Evolutionary conservation across 495 filamentous ascomycete genomes (phyloP), one percentile per base, ranked within the genome.

Genomic region (Staphylotrichum tortipilum): DNA sequence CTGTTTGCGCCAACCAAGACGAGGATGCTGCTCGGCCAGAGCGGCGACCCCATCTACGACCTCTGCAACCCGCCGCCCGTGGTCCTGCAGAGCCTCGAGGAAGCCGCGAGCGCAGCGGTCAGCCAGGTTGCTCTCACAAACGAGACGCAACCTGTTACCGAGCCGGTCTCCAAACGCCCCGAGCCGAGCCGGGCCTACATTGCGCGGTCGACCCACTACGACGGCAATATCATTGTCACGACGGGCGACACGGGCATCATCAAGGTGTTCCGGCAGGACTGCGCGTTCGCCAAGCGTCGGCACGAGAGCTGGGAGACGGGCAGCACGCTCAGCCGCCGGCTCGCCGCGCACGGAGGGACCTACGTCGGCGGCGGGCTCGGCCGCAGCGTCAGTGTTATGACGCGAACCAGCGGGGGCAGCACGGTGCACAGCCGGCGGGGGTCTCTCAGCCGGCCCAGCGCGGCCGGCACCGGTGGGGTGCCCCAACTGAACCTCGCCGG

Each of bases 11-110:
- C 92, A 1, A 78, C 78, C 1, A 80, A 77, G 49, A 87, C 89
- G 4, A 78, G 88, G 51, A 84, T 88, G 62, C 72, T 87, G 2
- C 74, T 99, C 0, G 81, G 82, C 14, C 71, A 76, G 28, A 92
- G 89, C 8, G 86, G 88, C 46, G 92, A 99, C 62, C 94, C 91
- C 7, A 77, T 99, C 26, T 99, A 88, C 63, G 90, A 96, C 59
- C 77, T 97, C 18, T 97, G 92, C 71, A 96, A 99, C 59, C 92
- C 92, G 9, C 91, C 91, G 8, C 91, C 89, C 0, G 80, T 99
- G 8, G 89, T 84, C 2, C 79, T 99, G 7, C 71, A 89, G 29
- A 85, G 80, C 51, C 73, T 83, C n/a, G 79, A 82, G 29, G 86
- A 90, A 46, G 63, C 63, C 7, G 71, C 75, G 10, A 54, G 73